Conservation (phyloP, 306 rosid genomes). For the Dalbergia cochinchinensis region DNA sequence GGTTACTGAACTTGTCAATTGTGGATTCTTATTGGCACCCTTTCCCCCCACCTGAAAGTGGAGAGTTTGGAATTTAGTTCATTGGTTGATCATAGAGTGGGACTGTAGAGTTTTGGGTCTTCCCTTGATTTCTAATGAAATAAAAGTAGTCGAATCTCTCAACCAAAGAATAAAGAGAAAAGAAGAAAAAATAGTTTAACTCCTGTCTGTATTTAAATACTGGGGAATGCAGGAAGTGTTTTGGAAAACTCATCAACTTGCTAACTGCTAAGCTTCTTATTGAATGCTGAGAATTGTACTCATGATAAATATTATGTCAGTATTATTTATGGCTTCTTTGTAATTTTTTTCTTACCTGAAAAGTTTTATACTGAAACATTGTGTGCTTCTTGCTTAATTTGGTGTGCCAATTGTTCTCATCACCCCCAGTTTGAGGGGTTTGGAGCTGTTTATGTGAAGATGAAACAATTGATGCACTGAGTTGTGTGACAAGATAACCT, state of each 20-base stretch:
- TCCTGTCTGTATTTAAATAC: neutral
- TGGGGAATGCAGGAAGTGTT: neutral
- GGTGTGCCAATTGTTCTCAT: slow-evolving; percentile 1
- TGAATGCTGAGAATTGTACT: slow-evolving; percentile 18
- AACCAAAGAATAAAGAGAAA: neutral
- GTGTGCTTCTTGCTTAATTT: slow-evolving; percentile 31
- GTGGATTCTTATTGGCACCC: neutral
- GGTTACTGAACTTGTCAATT: slow-evolving; percentile 9
- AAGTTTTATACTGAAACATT: slow-evolving; percentile 38
- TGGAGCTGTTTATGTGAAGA: slow-evolving; percentile 1
- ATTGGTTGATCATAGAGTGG: neutral
- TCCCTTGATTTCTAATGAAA: slow-evolving; percentile 31
- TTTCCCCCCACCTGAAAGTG: neutral
- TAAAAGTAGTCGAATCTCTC: slow-evolving; percentile 4
- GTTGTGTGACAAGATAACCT: neutral
- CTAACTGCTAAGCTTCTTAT: slow-evolving; percentile 1
- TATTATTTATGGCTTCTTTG: slow-evolving; percentile 4
- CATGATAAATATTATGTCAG: slow-evolving; percentile 5
- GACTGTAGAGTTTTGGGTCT: neutral
- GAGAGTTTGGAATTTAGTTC: slow-evolving; percentile 1
- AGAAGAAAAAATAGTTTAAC: slow-evolving; percentile 20
- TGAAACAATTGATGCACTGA: neutral
- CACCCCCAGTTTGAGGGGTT: neutral
- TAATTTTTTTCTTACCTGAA: neutral
- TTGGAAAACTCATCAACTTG: slow-evolving; percentile 20